These are phyloP conservation scores for Boletales sp. DNA, from an alignment of 768 basidiomycete genomes.

Conservation along the genomic window DNA sequence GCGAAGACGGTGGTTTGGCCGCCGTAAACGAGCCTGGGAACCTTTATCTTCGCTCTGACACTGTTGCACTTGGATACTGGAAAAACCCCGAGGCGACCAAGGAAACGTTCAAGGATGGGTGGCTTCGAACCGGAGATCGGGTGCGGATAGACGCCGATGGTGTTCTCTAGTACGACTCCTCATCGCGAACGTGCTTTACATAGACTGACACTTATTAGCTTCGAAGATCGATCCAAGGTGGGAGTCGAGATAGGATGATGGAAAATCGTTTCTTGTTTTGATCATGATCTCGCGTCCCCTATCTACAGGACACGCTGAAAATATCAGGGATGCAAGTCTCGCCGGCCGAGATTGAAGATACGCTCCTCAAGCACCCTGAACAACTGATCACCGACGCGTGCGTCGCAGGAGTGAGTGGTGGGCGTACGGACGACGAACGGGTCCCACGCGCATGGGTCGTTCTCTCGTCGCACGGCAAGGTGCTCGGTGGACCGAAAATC, in stretches of 20 bases:
- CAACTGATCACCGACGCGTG: conserved; percentile 59
- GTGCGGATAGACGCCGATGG: conserved; percentile 59
- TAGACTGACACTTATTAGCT: conserved; percentile 37
- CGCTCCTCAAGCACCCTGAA: conserved; percentile 57
- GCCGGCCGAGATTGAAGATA: conserved; percentile 72
- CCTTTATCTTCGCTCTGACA: conserved; percentile 53
- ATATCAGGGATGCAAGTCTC: conserved; percentile 79
- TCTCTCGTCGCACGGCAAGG: conserved; percentile 52
- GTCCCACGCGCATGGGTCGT: conserved; percentile 80
- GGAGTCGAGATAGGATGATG: not conserved
- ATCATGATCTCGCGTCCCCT: too few species aligned
- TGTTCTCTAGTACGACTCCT: conserved; percentile 59
- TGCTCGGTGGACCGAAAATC: conserved; percentile 39
- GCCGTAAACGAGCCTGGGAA: conserved; percentile 61
- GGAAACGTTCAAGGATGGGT: conserved; percentile 65
- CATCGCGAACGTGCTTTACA: not conserved
- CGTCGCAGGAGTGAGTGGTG: conserved; percentile 79
- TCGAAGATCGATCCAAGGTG: conserved; percentile 75
- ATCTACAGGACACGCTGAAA: conserved; percentile 69
- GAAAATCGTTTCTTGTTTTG: not conserved
- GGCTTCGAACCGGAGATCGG: conserved; percentile 73
- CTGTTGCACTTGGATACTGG: conserved; percentile 68
- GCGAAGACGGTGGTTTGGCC: conserved; percentile 55
- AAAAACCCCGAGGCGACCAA: conserved; percentile 63
- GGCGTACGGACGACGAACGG: conserved; percentile 67